A percentile compares a stretch with the other conserved stretches of the same genome.
These are phyloP conservation scores for Pichia nanzhaoensis DNA, from an alignment of 805 yeast genomes.

Conservation along the genomic window DNA sequence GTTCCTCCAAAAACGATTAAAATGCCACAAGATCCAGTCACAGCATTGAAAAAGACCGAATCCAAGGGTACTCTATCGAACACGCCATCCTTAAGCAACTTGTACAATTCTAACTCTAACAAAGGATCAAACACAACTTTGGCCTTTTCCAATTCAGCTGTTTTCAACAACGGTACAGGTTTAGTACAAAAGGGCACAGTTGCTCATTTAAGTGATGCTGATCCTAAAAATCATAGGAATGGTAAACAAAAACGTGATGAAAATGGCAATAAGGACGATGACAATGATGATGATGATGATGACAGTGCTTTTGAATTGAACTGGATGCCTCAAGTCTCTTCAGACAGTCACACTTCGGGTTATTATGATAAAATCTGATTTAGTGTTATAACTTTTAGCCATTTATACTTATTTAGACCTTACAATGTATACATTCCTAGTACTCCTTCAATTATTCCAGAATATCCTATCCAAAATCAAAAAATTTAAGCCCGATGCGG, in stretches of 20 bases:
- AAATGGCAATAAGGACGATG: background rate
- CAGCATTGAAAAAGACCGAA: background rate
- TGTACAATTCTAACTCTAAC: constrained; percentile 9
- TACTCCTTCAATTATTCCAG: too few relatives aligned
- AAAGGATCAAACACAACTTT: constrained; percentile 8
- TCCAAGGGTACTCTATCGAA: background rate
- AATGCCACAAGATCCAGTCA: constrained; percentile 7
- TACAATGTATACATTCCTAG: too few relatives aligned
- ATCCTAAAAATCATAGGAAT: background rate
- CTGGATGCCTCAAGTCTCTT: constrained; percentile 10
- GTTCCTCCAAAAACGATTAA: background rate
- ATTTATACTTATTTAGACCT: background rate
- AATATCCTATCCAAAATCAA: too few relatives aligned
- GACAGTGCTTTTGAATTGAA: constrained; percentile 9
- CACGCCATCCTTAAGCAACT: constrained; percentile 4
- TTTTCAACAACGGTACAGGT: constrained; percentile 5
- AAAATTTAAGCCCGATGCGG: constrained; percentile 13
- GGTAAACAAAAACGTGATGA: background rate
- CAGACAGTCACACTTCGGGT: constrained; percentile 8
- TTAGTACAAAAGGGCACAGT: constrained; percentile 9
- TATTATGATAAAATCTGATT: background rate
- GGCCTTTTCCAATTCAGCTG: constrained; percentile 3
- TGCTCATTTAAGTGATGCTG: background rate
- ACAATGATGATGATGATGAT: constrained; percentile 2
- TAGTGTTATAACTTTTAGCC: too few relatives aligned